Base-by-base conservation (phyloP, 495 filamentous ascomycete genomes). In the Oidiodendron maius region DNA sequence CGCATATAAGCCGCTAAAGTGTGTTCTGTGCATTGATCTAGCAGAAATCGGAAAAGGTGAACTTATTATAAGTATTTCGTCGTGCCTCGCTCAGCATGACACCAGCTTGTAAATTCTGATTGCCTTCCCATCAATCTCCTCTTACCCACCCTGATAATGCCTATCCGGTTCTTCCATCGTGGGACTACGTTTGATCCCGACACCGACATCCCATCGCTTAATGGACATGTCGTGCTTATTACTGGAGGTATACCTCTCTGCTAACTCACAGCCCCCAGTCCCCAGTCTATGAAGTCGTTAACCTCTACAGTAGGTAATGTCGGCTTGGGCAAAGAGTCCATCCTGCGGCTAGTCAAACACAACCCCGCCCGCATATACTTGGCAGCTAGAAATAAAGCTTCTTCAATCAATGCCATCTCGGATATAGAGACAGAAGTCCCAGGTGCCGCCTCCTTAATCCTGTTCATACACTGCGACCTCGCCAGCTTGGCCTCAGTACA, bases 161-260 rank as follows among this genome's bases (percentile, higher is more conserved):
- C n/a, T n/a, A n/a, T n/a, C n/a, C n/a, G n/a, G n/a, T n/a, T n/a
- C n/a, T n/a, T n/a, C n/a, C n/a, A n/a, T n/a, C n/a, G n/a, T n/a
- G n/a, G n/a, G n/a, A n/a, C n/a, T n/a, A n/a, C n/a, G 5, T 41
- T 41, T n/a, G n/a, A 70, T 20, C 76, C 81, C 0, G 66, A 76
- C 8, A 70, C 58, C 40, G 81, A 84, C 52, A 82, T 86, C 22
- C 63, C 70, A 4, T 65, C 74, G 45, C 68, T 84, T 4, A 56
- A 69, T 1, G 76, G 70, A 22, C 82, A 75, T 54, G 74, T 82
- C n/a, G 72, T 86, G 26, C 56, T 85, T 11, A 65, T 86, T 15
- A 86, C 81, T 15, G 82, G 79, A 46, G 79, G 80, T 80, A 59
- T n/a, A n/a, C n/a, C n/a, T n/a, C n/a, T n/a, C n/a, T 36, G 58